Evolutionary conservation across 2,329 filamentous ascomycete species (phyloP).

Genomic region (Claviceps sp.): DNA sequence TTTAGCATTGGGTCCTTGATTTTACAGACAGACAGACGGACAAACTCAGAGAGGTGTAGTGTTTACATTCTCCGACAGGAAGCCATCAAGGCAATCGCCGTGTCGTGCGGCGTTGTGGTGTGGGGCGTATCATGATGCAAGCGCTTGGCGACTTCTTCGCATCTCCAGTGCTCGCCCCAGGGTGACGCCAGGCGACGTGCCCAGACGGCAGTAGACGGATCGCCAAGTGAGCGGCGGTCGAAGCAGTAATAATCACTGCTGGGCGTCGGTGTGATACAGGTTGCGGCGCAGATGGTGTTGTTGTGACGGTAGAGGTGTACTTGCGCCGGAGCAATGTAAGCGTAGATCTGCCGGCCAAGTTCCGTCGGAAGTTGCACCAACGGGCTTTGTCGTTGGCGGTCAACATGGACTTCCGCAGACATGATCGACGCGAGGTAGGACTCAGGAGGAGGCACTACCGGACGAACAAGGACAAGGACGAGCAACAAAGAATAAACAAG

Average conservation of each 20-base stretch:
- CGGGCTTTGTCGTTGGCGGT: neutral
- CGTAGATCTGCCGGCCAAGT: conserved; percentile 3
- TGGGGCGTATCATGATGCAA: neutral
- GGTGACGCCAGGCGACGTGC: conserved; percentile 5
- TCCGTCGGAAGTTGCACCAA: conserved; percentile 1
- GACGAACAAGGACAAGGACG: neutral
- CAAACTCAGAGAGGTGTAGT: neutral
- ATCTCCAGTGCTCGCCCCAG: conserved; percentile 6
- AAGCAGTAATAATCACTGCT: conserved; percentile 5
- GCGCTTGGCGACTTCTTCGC: conserved; percentile 5
- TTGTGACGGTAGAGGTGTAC: conserved; percentile 1
- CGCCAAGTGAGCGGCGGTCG: conserved; percentile 5
- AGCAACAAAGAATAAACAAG: neutral
- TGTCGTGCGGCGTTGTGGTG: neutral
- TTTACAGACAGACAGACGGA: neutral
- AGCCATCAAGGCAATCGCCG: conserved; percentile 2
- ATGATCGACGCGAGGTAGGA: neutral
- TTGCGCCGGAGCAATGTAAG: neutral
- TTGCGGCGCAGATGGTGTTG: conserved; percentile 1
- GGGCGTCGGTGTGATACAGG: conserved; percentile 2
- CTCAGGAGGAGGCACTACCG: neutral
- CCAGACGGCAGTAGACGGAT: conserved; percentile 5
- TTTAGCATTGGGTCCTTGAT: too few relatives aligned
- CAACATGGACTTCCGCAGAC: neutral
- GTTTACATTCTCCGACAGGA: conserved; percentile 5